Percentiles rank a stretch among this genome's conserved stretches.
Conservation (phyloP, 345 rosid species). For the Cardamine chenopodiifolia region DNA sequence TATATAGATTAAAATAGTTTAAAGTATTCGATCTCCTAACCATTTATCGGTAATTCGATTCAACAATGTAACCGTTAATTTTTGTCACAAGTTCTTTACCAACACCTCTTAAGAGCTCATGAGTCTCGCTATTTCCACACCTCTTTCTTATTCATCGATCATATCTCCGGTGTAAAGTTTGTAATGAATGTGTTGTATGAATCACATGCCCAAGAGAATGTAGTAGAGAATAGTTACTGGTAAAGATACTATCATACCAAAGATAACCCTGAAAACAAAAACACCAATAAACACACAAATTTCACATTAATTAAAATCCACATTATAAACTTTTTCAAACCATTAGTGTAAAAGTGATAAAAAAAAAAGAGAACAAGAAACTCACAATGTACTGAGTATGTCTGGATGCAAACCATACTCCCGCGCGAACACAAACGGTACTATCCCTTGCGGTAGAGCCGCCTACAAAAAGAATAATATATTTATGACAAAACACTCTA, state of each 20-base stretch:
- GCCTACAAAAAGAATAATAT: constrained; percentile 50
- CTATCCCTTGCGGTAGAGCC: constrained; percentile 83
- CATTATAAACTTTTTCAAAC: neutral
- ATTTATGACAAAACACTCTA: neutral
- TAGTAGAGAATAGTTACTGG: constrained; percentile 77
- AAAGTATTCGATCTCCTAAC: neutral
- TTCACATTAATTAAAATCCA: neutral
- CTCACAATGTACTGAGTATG: constrained; percentile 72
- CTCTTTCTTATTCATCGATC: constrained; percentile 27
- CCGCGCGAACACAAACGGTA: constrained; percentile 79
- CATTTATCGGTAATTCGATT: neutral
- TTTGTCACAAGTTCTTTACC: neutral
- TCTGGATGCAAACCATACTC: constrained; percentile 80
- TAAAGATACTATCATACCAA: constrained; percentile 82
- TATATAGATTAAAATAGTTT: neutral
- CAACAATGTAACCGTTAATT: constrained; percentile 23
- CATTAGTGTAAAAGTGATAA: neutral
- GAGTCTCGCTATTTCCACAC: constrained; percentile 3
- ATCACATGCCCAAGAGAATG: constrained; percentile 58
- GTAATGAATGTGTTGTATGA: neutral
- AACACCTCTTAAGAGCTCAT: constrained; percentile 20
- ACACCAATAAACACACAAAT: constrained; percentile 1
- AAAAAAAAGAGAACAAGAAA: neutral
- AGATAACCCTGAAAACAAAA: constrained; percentile 67
- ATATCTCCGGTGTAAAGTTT: neutral